Percentiles rank a stretch among this genome's conserved stretches.
phyloP scores from a whole-genome alignment of 192 early-diverging fungal genomes.

The Linderina pennispora region DNA sequence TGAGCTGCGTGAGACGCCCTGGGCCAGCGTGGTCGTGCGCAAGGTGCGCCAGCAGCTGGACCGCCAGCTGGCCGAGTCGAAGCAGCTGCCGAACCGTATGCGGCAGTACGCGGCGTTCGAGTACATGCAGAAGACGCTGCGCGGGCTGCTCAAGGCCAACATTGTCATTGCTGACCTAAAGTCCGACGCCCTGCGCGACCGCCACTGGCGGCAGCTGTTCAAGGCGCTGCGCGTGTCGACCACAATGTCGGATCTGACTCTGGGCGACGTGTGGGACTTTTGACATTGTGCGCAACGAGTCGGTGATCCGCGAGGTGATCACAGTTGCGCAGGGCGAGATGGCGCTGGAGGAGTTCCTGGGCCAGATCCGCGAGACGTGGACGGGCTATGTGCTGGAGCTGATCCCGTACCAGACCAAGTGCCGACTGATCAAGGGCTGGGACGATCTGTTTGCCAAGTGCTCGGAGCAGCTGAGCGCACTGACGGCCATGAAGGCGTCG shows the following conservation, averaged over 20 bases:
- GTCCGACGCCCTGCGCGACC: constrained; percentile 91
- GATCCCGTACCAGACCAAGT: constrained; percentile 96
- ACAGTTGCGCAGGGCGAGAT: constrained; percentile 97
- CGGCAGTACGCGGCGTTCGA: constrained; percentile 96
- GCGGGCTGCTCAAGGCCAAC: constrained; percentile 75
- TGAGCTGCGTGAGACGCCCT: constrained; percentile 82
- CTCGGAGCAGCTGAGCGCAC: constrained; percentile 90
- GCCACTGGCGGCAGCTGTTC: constrained; percentile 96
- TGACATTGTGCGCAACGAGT: constrained; percentile 86
- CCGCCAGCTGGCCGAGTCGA: constrained; percentile 67
- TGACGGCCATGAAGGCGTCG: constrained; percentile 95
- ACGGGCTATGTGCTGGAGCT: constrained; percentile 87
- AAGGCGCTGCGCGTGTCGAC: constrained; percentile 74
- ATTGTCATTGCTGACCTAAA: constrained; percentile 80
- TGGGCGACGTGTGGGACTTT: constrained; percentile 94
- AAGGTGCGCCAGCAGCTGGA: constrained; percentile 88
- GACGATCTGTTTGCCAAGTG: constrained; percentile 97
- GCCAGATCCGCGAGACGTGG: constrained; percentile 89
- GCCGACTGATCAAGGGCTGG: constrained; percentile 94
- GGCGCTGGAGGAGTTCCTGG: constrained; percentile 98
- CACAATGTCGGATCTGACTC: constrained; percentile 75
- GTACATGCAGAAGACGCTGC: constrained; percentile 82
- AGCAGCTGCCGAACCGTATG: constrained; percentile 95
- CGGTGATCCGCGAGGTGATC: constrained; percentile 80
- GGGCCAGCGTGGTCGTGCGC: constrained; percentile 82